Evolutionary conservation across 2,329 filamentous ascomycete genomes (phyloP).

Genomic region (Aspergillus bombycis): DNA sequence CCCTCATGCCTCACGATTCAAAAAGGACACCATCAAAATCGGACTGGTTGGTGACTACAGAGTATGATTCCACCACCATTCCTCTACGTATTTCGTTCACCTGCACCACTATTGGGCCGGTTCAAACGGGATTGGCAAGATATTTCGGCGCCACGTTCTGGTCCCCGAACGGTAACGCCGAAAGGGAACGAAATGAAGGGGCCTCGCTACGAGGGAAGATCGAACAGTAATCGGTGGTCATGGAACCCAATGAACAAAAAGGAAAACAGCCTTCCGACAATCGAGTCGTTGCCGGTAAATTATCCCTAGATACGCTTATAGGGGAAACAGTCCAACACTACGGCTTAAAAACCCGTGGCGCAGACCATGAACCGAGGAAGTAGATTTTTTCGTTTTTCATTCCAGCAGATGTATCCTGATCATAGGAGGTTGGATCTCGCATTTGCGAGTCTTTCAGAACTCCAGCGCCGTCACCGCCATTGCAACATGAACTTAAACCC

Average conservation of each 20-base stretch:
- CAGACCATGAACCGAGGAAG: conserved; percentile 61
- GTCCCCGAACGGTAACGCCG: not conserved
- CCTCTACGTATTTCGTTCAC: not conserved
- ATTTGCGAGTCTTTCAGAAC: conserved; percentile 29
- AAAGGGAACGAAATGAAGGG: not conserved
- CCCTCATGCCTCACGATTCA: not conserved
- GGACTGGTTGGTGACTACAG: not conserved
- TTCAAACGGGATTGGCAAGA: not conserved
- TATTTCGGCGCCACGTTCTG: not conserved
- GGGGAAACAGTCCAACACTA: not conserved
- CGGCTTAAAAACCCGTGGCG: not conserved
- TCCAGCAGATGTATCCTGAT: conserved; percentile 34
- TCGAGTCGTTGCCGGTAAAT: not conserved
- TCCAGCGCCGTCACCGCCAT: conserved; percentile 37
- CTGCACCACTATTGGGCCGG: not conserved
- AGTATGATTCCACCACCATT: not conserved
- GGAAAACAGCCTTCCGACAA: not conserved
- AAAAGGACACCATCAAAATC: not conserved
- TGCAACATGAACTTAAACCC: conserved; percentile 67
- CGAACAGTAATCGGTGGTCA: not conserved
- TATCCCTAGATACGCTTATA: not conserved
- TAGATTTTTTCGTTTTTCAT: conserved; percentile 56
- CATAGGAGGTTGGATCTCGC: conserved; percentile 24
- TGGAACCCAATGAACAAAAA: not conserved
- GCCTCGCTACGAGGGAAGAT: not conserved